A percentile compares a stretch with the other conserved stretches of the same genome.
Evolutionary conservation across 202 grass and related monocot genomes (phyloP).

Genomic region (Schoenoplectus tabernaemontani): DNA sequence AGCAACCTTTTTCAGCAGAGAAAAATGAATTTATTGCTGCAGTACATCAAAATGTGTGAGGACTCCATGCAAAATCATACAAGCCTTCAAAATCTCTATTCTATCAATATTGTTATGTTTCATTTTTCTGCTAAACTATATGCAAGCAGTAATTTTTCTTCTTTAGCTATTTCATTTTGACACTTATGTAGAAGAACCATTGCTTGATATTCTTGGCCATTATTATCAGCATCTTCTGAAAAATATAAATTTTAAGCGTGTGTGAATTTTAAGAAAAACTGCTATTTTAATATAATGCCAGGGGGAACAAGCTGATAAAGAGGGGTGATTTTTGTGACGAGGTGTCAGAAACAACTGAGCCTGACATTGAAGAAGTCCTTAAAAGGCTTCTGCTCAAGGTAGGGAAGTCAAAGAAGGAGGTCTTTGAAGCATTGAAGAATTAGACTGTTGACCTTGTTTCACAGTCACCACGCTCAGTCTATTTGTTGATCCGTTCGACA

Average conservation of each 20-base stretch:
- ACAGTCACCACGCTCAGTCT: constrained; percentile 91
- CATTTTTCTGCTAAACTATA: neutral
- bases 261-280: neutral
- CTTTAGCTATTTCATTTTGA: neutral
- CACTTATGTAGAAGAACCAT: neutral
- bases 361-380: constrained; percentile 94
- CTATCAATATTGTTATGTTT: neutral
- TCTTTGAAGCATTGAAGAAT: constrained; percentile 94
- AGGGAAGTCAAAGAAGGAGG: constrained; percentile 73
- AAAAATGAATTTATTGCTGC: neutral
- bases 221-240: neutral
- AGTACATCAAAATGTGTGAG: neutral
- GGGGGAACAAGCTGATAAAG: constrained; percentile 85
- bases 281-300: neutral
- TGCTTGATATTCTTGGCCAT: neutral
- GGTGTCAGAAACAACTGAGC: constrained; percentile 72
- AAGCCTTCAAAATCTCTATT: neutral
- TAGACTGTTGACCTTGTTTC: constrained; percentile 93
- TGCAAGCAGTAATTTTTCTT: neutral
- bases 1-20: neutral
- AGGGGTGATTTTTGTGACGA: constrained; percentile 79
- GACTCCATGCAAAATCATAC: neutral
- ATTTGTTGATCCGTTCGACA: constrained; percentile 83
- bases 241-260: neutral
- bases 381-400: constrained; percentile 62